phyloP scores from a whole-genome alignment of 371 early-diverging fungal genomes.

The Mortierella sp. region DNA sequence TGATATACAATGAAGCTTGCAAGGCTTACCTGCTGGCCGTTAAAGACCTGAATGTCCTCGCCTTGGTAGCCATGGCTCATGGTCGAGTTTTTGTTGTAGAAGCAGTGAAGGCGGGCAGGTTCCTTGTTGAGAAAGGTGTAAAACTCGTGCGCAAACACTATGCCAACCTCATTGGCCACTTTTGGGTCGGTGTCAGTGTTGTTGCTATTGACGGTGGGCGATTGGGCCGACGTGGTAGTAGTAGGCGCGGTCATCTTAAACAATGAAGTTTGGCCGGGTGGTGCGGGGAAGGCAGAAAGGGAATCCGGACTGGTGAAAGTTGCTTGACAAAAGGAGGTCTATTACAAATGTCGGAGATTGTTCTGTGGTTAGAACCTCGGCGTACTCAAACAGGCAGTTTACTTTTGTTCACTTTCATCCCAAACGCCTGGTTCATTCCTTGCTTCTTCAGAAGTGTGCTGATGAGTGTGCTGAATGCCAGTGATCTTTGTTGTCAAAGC shows the following conservation, averaged over 20 bases:
- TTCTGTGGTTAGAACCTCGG: neutral
- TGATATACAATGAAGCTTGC: neutral
- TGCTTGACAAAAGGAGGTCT: conserved; percentile 3
- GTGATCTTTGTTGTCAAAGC: neutral
- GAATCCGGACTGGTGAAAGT: neutral
- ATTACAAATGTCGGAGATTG: conserved; percentile 9
- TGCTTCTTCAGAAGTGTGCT: neutral
- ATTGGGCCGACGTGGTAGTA: neutral
- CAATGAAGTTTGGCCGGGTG: neutral
- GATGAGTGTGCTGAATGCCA: neutral
- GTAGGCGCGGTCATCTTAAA: conserved; percentile 22
- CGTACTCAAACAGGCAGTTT: neutral
- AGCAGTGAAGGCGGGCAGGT: conserved; percentile 85
- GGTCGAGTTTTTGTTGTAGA: conserved; percentile 86
- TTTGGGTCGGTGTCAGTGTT: neutral
- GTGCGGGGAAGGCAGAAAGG: neutral
- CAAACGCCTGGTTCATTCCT: neutral
- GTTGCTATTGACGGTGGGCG: conserved; percentile 5
- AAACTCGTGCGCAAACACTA: conserved; percentile 95
- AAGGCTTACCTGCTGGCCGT: conserved; percentile 77
- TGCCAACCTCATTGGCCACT: conserved; percentile 77
- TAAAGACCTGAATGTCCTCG: conserved; percentile 66
- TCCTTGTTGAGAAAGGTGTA: conserved; percentile 93
- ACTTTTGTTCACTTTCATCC: neutral
- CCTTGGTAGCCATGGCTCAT: conserved; percentile 91